A percentile compares a stretch with the other conserved stretches of the same genome.
Conservation (phyloP, 2,329 filamentous ascomycete genomes). For the Taxawa tesnikishii region DNA sequence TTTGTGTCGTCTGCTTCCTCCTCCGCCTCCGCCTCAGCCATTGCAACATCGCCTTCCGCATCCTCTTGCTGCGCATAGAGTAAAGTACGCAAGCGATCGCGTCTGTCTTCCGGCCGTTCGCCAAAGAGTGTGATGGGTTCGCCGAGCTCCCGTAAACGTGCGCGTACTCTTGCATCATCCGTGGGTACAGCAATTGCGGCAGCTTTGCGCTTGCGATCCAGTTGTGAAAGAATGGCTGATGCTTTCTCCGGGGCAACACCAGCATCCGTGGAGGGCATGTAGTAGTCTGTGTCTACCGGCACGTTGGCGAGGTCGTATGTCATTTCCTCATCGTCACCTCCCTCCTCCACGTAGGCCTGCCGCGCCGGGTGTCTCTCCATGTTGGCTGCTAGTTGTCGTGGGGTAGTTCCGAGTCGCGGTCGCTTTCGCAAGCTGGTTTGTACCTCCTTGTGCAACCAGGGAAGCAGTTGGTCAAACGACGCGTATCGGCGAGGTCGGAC, state of each 20-base stretch:
- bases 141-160: conserved; percentile 70
- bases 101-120: conserved; percentile 71
- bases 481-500: too few relatives aligned
- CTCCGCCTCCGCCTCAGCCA: conserved; percentile 36
- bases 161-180: conserved; percentile 76
- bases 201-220: conserved; percentile 80
- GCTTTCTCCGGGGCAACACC: conserved; percentile 70
- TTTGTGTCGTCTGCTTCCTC: conserved; percentile 62
- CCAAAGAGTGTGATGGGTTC: conserved; percentile 92
- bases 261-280: conserved; percentile 51
- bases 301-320: conserved; percentile 10
- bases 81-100: conserved; percentile 75
- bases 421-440: too few relatives aligned
- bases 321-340: conserved; percentile 13
- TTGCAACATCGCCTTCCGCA: conserved; percentile 39
- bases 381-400: too few relatives aligned
- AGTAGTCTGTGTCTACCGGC: conserved; percentile 67
- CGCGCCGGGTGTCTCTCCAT: conserved; percentile 70
- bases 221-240: conserved; percentile 73
- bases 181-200: conserved; percentile 87
- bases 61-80: conserved; percentile 57
- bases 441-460: too few relatives aligned
- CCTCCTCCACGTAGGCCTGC: conserved; percentile 89
- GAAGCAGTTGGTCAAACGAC: too few relatives aligned
- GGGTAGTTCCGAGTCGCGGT: not conserved